Evolutionary conservation across 2,329 filamentous ascomycete genomes (phyloP).

Genomic region (Albophoma yamanashiensis): DNA sequence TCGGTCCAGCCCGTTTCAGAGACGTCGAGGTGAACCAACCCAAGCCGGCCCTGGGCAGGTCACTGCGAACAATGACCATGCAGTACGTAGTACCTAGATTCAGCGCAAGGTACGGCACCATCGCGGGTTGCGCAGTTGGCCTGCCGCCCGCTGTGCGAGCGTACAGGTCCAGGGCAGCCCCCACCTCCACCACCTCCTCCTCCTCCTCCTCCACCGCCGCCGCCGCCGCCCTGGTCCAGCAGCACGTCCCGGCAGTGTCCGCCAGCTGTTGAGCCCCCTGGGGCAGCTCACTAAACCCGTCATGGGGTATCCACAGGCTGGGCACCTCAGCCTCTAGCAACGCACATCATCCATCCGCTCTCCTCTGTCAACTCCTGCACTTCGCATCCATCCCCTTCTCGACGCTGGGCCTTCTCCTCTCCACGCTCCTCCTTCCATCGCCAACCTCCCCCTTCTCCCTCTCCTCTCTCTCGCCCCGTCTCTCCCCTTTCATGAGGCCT

Average conservation of each 20-base stretch:
- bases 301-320: neutral
- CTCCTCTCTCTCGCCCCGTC: conserved; percentile 1
- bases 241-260: neutral
- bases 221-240: neutral
- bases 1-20: neutral
- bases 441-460: conserved; percentile 4
- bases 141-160: neutral
- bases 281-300: neutral
- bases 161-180: neutral
- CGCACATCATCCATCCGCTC: neutral
- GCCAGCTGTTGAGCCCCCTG: neutral
- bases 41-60: too few relatives aligned
- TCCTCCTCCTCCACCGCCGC: neutral
- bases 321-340: neutral
- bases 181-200: neutral
- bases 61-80: too few relatives aligned
- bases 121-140: neutral
- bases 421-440: conserved; percentile 14
- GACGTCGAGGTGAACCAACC: neutral
- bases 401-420: conserved; percentile 9
- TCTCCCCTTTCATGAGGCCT: conserved; percentile 21
- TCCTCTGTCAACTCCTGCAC: neutral
- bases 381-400: conserved; percentile 11
- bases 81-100: too few relatives aligned
- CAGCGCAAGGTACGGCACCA: too few relatives aligned